phyloP scores from a whole-genome alignment of 208 protist species.

The Wallacemonas sp. region DNA sequence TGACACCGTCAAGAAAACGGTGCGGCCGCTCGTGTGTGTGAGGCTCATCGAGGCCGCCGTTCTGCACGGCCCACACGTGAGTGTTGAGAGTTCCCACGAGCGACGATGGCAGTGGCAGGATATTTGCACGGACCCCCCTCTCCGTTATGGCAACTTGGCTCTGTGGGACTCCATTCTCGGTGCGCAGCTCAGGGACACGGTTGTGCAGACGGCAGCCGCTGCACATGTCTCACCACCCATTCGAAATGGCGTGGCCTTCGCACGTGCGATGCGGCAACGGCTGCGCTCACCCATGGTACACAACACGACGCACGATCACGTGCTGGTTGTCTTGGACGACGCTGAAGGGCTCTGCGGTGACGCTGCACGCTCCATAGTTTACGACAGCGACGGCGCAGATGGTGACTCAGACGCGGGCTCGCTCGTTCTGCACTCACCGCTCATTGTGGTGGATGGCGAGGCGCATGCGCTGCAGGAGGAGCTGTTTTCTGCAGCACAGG shows the following conservation, averaged over 20 bases:
- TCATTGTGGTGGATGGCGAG: constrained; percentile 11
- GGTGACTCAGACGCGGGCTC: not conserved
- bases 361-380: not conserved
- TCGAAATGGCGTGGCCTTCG: constrained; percentile 5
- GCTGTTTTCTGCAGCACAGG: constrained; percentile 4
- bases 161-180: constrained; percentile 15
- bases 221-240: not conserved
- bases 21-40: not conserved
- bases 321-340: constrained; percentile 6
- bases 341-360: not conserved
- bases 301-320: constrained; percentile 3
- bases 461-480: constrained; percentile 5
- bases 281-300: not conserved
- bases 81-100: not conserved
- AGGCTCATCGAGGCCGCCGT: not conserved
- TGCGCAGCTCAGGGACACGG: not conserved
- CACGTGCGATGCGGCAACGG: constrained; percentile 2
- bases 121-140: not conserved
- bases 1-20: too few relatives aligned
- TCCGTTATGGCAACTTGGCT: not conserved
- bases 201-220: not conserved
- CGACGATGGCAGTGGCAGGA: constrained; percentile 5
- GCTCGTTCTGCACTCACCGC: not conserved
- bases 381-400: too few relatives aligned
- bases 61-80: not conserved